Base-by-base conservation (phyloP, 73 alveolate species). In the Durusdinium trenchii region DNA sequence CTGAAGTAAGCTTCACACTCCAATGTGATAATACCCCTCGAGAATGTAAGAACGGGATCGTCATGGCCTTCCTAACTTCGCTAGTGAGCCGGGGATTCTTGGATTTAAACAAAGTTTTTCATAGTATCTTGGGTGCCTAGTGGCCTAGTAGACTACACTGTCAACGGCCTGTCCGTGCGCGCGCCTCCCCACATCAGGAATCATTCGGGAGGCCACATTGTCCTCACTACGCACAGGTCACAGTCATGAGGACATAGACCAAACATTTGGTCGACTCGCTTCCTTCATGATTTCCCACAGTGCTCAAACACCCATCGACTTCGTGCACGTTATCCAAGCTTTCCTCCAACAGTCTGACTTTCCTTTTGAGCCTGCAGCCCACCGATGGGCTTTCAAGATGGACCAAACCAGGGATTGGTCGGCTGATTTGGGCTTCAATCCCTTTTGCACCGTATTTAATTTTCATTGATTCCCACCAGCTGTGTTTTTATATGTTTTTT, bases 221-320 rank as follows among this genome's bases (percentile, higher is more conserved):
- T 6, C 60, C 38, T 51, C 23, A 0, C 78, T 85, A 5, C 32
- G 94, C 6, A 7, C 79, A 0, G 94, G 94, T 1, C 94, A 85
- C n/a, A 7, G 60, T 3, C 94, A 85, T 40, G 94, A 85, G 64
- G 94, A 85, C 14, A n/a, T 85, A 0, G 94, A 85, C 20, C 94
- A 85, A 42, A 38, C 6, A 36, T 85, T 85, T 38, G 79, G 94
- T 35, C 35, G 71, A 18, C 67, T 51, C 4, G 28, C 75, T 0
- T 4, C 10, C 0, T 78, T 4, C 43, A 40, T 78, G 42, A 28
- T 16, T 0, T 7, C 26, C 6, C 87, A 78, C 12, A 61, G 62
- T 3, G 81, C 42, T 1, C 62, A 78, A 32, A 78, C 87, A 18
- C 87, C 87, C 61, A 0, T 9, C 42, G 62, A 78, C 42, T 12